Conservation (phyloP, 306 rosid genomes). For the Datisca glomerata region DNA sequence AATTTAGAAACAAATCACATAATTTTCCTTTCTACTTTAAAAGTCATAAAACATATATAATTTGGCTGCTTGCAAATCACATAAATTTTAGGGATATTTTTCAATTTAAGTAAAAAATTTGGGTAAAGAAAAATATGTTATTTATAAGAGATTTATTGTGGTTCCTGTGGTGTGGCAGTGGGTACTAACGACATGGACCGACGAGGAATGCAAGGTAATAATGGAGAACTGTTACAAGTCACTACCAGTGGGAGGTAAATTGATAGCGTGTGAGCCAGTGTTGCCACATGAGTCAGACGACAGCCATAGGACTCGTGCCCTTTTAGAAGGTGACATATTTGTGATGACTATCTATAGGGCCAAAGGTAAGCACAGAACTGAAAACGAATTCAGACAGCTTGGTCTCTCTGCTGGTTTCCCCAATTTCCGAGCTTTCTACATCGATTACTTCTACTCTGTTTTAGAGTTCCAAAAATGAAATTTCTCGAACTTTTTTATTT, state of each 20-base stretch:
- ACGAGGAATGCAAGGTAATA: conserved; percentile 52
- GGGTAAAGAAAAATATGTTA: too few relatives aligned
- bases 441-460: conserved; percentile 46
- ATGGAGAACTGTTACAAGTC: conserved; percentile 68
- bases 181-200: conserved; percentile 85
- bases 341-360: conserved; percentile 77
- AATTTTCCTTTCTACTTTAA: too few relatives aligned
- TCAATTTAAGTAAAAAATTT: background rate
- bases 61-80: too few relatives aligned
- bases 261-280: conserved; percentile 84
- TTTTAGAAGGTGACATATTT: conserved; percentile 64
- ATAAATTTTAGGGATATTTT: too few relatives aligned
- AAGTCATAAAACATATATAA: too few relatives aligned
- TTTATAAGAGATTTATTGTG: background rate
- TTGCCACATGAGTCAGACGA: conserved; percentile 63
- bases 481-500: background rate
- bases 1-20: too few relatives aligned
- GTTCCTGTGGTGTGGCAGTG: conserved; percentile 34
- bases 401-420: conserved; percentile 52
- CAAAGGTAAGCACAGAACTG: conserved; percentile 73
- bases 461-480: conserved; percentile 66
- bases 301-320: conserved; percentile 62
- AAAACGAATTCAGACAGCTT: conserved; percentile 43
- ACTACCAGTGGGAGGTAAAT: conserved; percentile 63
- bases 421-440: conserved; percentile 38